Conservation (phyloP, 805 yeast species). For the Candida hispaniensis region DNA sequence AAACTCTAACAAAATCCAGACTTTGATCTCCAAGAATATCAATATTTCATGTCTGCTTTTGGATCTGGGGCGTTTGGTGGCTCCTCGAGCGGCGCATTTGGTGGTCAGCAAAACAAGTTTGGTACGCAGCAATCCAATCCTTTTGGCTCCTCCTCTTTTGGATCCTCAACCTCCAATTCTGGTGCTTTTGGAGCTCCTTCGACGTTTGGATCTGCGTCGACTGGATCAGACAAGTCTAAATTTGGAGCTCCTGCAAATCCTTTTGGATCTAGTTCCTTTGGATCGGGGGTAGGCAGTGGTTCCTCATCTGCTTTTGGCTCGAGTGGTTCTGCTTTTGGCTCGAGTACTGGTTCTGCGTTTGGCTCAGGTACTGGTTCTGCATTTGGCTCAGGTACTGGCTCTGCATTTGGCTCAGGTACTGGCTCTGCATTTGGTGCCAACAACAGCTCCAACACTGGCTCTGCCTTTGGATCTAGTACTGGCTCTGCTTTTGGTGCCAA, state of each 20-base stretch:
- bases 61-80: too few species aligned
- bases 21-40: too few species aligned
- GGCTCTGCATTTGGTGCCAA: slow-evolving; percentile 10
- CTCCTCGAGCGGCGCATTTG: too few species aligned
- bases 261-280: slow-evolving; percentile 21
- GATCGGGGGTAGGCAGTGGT: slow-evolving; percentile 7
- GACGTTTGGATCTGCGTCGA: too few species aligned
- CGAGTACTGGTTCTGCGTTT: neutral
- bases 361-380: slow-evolving; percentile 1
- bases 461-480: neutral
- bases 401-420: slow-evolving; percentile 4
- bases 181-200: too few species aligned
- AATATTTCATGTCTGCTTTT: too few species aligned
- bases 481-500: slow-evolving; percentile 5
- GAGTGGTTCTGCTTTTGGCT: slow-evolving; percentile 6
- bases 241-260: slow-evolving; percentile 21
- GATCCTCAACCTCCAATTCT: too few species aligned
- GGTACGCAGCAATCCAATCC: too few species aligned
- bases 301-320: slow-evolving; percentile 10
- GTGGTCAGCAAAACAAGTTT: too few species aligned
- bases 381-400: neutral
- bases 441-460: neutral
- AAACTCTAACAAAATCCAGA: too few species aligned
- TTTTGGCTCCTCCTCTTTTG: too few species aligned
- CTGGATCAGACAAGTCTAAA: too few species aligned